These are phyloP conservation scores for Xylaria sp. DNA, from an alignment of 2,329 filamentous ascomycete species.

Conservation along the genomic window DNA sequence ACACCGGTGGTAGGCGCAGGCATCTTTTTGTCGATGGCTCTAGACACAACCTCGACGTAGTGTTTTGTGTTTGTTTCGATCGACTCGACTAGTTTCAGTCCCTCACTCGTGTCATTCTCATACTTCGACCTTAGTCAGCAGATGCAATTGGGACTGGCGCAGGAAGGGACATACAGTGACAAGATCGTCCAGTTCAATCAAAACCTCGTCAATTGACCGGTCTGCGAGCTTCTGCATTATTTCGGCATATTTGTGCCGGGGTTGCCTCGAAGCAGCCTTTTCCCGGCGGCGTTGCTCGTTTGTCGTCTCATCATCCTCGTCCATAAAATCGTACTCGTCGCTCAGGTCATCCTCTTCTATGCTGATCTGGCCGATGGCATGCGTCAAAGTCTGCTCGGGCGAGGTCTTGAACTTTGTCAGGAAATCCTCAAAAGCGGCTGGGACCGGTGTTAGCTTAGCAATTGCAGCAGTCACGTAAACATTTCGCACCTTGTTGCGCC, in stretches of 20 bases:
- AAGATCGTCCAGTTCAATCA: conserved; percentile 91
- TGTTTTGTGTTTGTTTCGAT: conserved; percentile 93
- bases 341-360: conserved; percentile 87
- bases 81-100: conserved; percentile 79
- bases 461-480: conserved; percentile 8
- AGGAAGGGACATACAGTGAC: conserved; percentile 66
- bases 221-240: conserved; percentile 89
- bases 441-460: conserved; percentile 45
- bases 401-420: conserved; percentile 86
- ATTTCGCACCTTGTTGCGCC: conserved; percentile 78
- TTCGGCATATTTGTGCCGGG: conserved; percentile 87
- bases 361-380: conserved; percentile 84
- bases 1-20: conserved; percentile 81
- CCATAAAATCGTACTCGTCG: conserved; percentile 94
- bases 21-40: conserved; percentile 87
- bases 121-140: conserved; percentile 64
- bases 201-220: conserved; percentile 77
- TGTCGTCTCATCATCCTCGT: conserved; percentile 74
- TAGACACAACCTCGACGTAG: conserved; percentile 91
- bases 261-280: conserved; percentile 61
- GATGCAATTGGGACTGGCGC: neutral
- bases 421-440: conserved; percentile 88
- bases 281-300: conserved; percentile 61
- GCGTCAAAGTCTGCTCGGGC: conserved; percentile 75
- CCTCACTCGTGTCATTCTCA: conserved; percentile 75